Evolutionary conservation across 2,329 filamentous ascomycete genomes (phyloP), one percentile per base, ranked within the genome.

Genomic region (Pezizomycotina sp.): DNA sequence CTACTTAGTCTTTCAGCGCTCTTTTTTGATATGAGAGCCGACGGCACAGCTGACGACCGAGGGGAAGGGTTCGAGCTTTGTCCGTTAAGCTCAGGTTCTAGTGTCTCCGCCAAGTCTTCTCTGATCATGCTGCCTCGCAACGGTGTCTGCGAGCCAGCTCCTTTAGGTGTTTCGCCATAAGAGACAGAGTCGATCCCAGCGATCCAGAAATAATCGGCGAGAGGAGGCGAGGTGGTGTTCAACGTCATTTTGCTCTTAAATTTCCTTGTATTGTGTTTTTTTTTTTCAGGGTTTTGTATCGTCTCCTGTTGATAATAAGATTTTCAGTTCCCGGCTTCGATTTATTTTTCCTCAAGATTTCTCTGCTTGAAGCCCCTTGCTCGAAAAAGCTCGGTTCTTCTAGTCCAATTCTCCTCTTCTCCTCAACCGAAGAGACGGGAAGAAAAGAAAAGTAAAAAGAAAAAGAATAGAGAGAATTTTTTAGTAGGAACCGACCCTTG

Each of bases 161-260:
- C 57, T 50, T 60, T 54, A 26, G 39, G 41, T 9, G 41, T 40
- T 31, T 76, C 72, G 45, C 70, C 64, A 60, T 77, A 76, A 38
- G 68, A 65, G 49, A 77, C 64, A 43, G 69, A 68, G 57, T 77
- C 73, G 58, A 78, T 64, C 52, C 74, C 74, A 48, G 74, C 74
- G 55, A 78, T 77, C 74, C 74, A 78, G 58, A 78, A 78, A 60
- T 78, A 78, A 57, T 78, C 74, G 57, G 74, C 74, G 55, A 78
- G 63, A 53, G 74, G 74, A 47, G 65, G 65, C 46, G 71, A 72
- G 42, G 69, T 64, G 38, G 47, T 48, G 34, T 57, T 40, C 36
- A 33, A 31, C 14, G 40, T 36, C 36, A 40, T 46, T 9, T 13
- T 29, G 31, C 15, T 34, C n/a, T n/a, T n/a, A n/a, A n/a, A n/a